Percentiles rank a stretch among this genome's conserved stretches.
Evolutionary conservation across 352 stramenopile genomes (phyloP).

Genomic region (Globisporangium barbulae): DNA sequence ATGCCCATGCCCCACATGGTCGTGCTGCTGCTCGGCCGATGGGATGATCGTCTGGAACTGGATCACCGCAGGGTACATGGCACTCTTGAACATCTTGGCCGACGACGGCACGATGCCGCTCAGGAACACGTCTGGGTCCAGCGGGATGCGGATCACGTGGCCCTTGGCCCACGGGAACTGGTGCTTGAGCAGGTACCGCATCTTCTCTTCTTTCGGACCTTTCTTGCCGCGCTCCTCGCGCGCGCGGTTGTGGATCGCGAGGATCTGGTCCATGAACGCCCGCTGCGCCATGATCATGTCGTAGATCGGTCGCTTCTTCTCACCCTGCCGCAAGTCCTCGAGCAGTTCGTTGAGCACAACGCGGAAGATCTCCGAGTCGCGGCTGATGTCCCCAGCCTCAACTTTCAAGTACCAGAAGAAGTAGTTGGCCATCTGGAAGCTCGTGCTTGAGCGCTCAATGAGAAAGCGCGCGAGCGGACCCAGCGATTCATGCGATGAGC

Average conservation of each 20-base stretch:
- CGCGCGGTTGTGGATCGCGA: slow-evolving; percentile 91
- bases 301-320: slow-evolving; percentile 90
- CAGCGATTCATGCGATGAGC: slow-evolving; percentile 31
- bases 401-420: slow-evolving; percentile 95
- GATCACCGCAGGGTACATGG: slow-evolving; percentile 96
- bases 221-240: slow-evolving; percentile 93
- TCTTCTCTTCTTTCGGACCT: slow-evolving; percentile 94
- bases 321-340: slow-evolving; percentile 91
- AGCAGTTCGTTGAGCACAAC: slow-evolving; percentile 90
- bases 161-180: slow-evolving; percentile 79
- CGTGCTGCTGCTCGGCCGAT: slow-evolving; percentile 32
- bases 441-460: slow-evolving; percentile 91
- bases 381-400: slow-evolving; percentile 65
- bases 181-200: slow-evolving; percentile 85
- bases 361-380: slow-evolving; percentile 76
- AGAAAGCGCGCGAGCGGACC: slow-evolving; percentile 91
- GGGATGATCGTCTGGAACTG: slow-evolving; percentile 91
- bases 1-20: slow-evolving; percentile 8
- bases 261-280: slow-evolving; percentile 93
- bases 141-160: slow-evolving; percentile 78
- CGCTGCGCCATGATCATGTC: slow-evolving; percentile 90
- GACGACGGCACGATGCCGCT: slow-evolving; percentile 89
- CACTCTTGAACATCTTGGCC: slow-evolving; percentile 97
- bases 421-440: slow-evolving; percentile 97
- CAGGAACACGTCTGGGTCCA: slow-evolving; percentile 82